Base-by-base conservation (phyloP, 108 stramenopile genomes). In the Craspedostauros australis region DNA sequence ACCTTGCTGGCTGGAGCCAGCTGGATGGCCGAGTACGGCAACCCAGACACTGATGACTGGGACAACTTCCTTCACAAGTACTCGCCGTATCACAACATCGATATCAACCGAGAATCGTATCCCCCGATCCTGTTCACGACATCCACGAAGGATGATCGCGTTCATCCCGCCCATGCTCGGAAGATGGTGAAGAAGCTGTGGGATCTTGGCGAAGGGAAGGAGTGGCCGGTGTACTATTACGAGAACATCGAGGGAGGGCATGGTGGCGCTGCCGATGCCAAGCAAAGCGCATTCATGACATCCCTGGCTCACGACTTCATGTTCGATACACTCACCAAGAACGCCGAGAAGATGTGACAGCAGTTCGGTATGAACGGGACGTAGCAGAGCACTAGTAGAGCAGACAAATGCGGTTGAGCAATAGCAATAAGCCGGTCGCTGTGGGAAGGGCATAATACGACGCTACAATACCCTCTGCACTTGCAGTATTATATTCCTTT, bases 21-120 rank as follows among this genome's bases (percentile, higher is more conserved):
- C 7, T 99, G 98, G 98, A 86, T 92, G 79, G 94, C 95, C 3
- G 98, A 99, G 62, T 99, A 95, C 66, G 98, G 98, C 26, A 60
- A 96, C 62, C 89, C 99, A 1, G 93, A 94, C 52, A 82, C 88
- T n/a, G 73, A 81, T 41, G 93, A 96, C 40, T 95, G 94, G 89
- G 80, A 94, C 8, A 54, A 78, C 15, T 96, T 94, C 48, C 53
- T 96, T 19, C 53, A 77, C 48, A 71, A 74, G 44, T 90, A 89
- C 71, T 88, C 86, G 11, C 93, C 96, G 6, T 94, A 95, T 55
- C 96, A 97, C 70, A 83, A 83, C 57, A 82, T 93, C 53, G 84
- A 62, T 54, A 50, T 45, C 39, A 26, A 27, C 22, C 7, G 43
- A 6, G 67, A 68, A 16, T 70, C 80, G 21, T 88, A 82, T 41